A percentile compares a stretch with the other conserved stretches of the same genome.
Evolutionary conservation across 169 alveolate species (phyloP).

Genomic region (Cryptosporidium parvum): DNA sequence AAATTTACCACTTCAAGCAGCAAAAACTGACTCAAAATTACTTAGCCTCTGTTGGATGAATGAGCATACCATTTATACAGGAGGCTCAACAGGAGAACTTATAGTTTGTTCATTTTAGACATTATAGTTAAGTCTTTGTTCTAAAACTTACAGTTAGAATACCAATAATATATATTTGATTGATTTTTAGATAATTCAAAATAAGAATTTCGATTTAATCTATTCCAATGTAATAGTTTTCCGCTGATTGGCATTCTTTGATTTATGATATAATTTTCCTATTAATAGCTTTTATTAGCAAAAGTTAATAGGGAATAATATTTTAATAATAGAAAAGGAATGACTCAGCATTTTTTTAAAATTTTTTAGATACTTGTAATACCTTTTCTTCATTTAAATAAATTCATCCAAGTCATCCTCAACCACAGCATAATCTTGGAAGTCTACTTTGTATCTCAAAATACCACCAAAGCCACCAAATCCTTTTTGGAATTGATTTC

Average conservation of each 20-base stretch:
- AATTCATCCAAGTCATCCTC: slow-evolving; percentile 82
- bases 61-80: slow-evolving; percentile 41
- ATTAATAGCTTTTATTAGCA: too few species aligned
- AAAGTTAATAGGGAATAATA: too few species aligned
- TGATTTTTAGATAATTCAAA: background rate
- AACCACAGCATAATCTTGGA: slow-evolving; percentile 82
- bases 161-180: slow-evolving; percentile 1
- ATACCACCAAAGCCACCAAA: slow-evolving; percentile 99
- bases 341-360: background rate
- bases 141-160: background rate
- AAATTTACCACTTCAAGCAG: slow-evolving; percentile 68
- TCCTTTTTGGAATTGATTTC: slow-evolving; percentile 97
- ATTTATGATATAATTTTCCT: too few species aligned
- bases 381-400: slow-evolving; percentile 32
- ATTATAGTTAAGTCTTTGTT: background rate
- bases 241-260: background rate
- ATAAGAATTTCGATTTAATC: background rate
- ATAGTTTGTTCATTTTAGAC: slow-evolving; percentile 47
- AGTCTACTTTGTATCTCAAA: slow-evolving; percentile 94
- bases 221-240: background rate
- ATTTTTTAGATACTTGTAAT: too few species aligned
- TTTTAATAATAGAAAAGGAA: too few species aligned
- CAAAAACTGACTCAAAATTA: slow-evolving; percentile 43
- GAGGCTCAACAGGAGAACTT: slow-evolving; percentile 69
- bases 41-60: slow-evolving; percentile 59